These are phyloP conservation scores for Kuraishia cidri DNA, from an alignment of 805 yeast genomes.

Conservation along the genomic window DNA sequence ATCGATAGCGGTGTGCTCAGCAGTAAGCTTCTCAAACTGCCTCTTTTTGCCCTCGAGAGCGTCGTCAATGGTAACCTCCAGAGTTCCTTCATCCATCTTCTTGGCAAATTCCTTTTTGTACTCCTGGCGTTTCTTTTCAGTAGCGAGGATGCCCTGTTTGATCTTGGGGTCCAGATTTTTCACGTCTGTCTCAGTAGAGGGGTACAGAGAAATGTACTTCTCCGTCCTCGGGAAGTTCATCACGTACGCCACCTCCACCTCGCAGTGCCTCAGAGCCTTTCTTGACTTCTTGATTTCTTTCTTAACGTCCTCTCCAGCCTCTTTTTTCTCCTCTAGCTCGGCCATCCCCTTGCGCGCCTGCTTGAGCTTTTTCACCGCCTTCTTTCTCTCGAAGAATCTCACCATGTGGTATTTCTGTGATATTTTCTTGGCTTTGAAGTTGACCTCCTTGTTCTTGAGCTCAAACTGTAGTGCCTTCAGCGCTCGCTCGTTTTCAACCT, in stretches of 20 bases:
- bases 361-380: constrained; percentile 67
- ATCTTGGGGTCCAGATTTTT: constrained; percentile 30
- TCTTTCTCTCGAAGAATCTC: constrained; percentile 82
- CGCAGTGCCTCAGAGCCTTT: constrained; percentile 43
- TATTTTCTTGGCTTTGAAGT: constrained; percentile 28
- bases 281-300: constrained; percentile 26
- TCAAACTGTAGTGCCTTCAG: constrained; percentile 39
- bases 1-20: background rate
- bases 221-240: constrained; percentile 69
- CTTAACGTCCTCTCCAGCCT: constrained; percentile 12
- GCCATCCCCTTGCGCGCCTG: constrained; percentile 30
- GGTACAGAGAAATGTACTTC: constrained; percentile 76
- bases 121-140: constrained; percentile 32
- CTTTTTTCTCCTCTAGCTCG: constrained; percentile 23
- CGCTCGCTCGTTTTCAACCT: constrained; percentile 36
- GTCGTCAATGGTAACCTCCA: constrained; percentile 45
- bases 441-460: constrained; percentile 28
- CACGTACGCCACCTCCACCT: constrained; percentile 67
- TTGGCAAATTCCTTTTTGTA: constrained; percentile 45
- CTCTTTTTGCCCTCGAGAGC: constrained; percentile 24
- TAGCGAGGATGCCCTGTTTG: no score
- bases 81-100: constrained; percentile 39
- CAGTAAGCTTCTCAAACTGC: background rate
- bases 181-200: constrained; percentile 30
- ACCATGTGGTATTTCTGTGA: constrained; percentile 86